Base-by-base conservation (phyloP, 2,329 filamentous ascomycete species). In the Berkeleyomyces rouxiae region DNA sequence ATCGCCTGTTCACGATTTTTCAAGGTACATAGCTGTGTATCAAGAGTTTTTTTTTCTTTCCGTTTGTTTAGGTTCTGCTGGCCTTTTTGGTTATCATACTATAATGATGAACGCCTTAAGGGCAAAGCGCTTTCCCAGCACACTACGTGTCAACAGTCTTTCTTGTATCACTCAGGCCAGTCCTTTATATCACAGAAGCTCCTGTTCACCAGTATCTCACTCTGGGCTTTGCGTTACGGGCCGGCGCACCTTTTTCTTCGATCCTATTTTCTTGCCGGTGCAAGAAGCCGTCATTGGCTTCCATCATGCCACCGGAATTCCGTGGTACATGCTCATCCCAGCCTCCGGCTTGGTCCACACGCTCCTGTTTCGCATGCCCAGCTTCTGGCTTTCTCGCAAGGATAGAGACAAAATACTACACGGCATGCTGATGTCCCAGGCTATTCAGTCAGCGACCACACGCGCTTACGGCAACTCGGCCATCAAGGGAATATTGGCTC, bases 271-370 rank as follows among this genome's bases (percentile, higher is more conserved):
- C 61, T 68, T 74, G 36, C 67, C 70, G 58, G 72, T 77, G 3
- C 75, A 78, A 40, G 70, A 76, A 60, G 67, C 74, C 64, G 73
- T 83, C 59, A 68, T 74, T 43, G 71, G 70, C 55, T 61, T 78
- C 7, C 80, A 83, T 67, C 63, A 65, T 33, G 47, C 68, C 58
- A 72, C 73, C 33, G 74, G 75, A 44, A 68, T 78, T 1, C 79
- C 80, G 1, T 83, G 81, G 81, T 81, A 74, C 66, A 66, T 81
- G 40, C 74, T 76, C 37, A 79, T 83, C 57, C 79, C 81, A 3
- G 71, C 79, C n/a, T 71, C 79, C 11, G 78, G 79, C 5, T 65
- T 81, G 1, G 69, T 71, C 55, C 70, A 81, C 67, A 78, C 74
- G 69, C 67, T 75, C 46, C 63, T 74, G 58, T 67, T 78, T 64